phyloP scores from a whole-genome alignment of 2,329 filamentous ascomycete species.

The Coniochaeta ligniaria region DNA sequence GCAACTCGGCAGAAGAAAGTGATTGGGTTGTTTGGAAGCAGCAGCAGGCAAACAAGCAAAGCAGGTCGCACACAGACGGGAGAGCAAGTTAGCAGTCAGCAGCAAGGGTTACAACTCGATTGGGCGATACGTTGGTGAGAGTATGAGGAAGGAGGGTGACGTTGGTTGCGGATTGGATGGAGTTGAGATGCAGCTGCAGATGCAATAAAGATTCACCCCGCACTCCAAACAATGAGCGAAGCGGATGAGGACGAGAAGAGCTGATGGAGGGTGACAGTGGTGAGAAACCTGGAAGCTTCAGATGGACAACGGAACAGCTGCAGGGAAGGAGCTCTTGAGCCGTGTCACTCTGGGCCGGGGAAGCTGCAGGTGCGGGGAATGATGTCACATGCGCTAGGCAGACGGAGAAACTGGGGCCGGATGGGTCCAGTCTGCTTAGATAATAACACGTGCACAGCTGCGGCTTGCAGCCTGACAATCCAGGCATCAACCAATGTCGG shows the following conservation, averaged over 20 bases:
- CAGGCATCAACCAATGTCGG: constrained; percentile 10
- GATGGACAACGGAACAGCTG: not conserved
- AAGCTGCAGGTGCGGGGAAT: constrained; percentile 11
- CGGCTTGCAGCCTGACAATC: constrained; percentile 4
- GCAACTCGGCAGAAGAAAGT: constrained; percentile 1
- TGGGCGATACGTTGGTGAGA: not conserved
- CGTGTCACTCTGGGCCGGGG: not conserved
- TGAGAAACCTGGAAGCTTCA: not conserved
- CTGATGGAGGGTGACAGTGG: not conserved
- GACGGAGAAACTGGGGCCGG: not conserved
- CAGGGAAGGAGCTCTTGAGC: constrained; percentile 1
- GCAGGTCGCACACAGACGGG: not conserved
- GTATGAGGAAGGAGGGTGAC: constrained; percentile 1
- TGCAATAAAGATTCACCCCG: constrained; percentile 6
- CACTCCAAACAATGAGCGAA: constrained; percentile 5
- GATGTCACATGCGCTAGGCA: constrained; percentile 9
- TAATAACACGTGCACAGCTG: not conserved
- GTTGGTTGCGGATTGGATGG: constrained; percentile 6
- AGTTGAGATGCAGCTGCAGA: not conserved
- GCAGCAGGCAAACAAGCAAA: constrained; percentile 1
- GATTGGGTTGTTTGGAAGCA: constrained; percentile 1
- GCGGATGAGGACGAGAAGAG: not conserved
- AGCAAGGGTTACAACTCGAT: not conserved
- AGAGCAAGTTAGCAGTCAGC: not conserved
- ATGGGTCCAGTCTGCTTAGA: not conserved